These are phyloP conservation scores for Globisporangium recalcitrans DNA, from an alignment of 352 stramenopile genomes.

Conservation along the genomic window DNA sequence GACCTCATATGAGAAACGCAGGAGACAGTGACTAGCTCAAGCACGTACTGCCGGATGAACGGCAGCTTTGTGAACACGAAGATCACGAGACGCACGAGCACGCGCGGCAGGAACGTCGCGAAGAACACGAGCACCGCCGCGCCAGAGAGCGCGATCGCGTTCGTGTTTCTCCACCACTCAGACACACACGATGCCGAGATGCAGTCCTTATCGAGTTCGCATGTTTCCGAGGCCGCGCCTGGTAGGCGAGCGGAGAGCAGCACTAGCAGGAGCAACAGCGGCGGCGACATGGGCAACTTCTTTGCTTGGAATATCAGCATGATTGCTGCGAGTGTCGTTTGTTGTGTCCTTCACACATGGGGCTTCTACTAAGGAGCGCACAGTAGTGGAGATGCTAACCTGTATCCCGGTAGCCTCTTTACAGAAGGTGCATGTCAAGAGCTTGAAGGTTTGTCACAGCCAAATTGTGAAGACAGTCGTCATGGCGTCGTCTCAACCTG, in stretches of 20 bases:
- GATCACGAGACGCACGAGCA: slow-evolving; percentile 79
- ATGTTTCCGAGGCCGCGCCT: background rate
- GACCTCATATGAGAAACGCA: background rate
- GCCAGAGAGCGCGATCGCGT: slow-evolving; percentile 38
- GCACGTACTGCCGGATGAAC: slow-evolving; percentile 76
- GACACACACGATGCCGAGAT: slow-evolving; percentile 44
- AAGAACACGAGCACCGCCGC: slow-evolving; percentile 82
- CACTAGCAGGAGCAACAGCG: background rate
- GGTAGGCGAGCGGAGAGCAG: background rate
- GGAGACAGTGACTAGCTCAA: background rate
- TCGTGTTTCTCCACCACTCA: slow-evolving; percentile 46
- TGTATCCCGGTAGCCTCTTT: background rate
- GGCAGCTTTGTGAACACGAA: slow-evolving; percentile 84
- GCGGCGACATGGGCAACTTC: background rate
- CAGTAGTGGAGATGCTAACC: too few relatives aligned
- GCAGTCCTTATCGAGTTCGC: slow-evolving; percentile 31
- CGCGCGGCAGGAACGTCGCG: slow-evolving; percentile 79
- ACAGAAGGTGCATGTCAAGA: background rate
- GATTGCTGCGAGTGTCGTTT: background rate
- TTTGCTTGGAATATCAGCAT: background rate
- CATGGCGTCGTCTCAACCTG: too few relatives aligned
- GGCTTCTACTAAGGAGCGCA: background rate
- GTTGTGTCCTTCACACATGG: background rate
- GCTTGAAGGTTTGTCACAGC: too few relatives aligned
- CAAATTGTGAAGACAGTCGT: too few relatives aligned